phyloP scores from a whole-genome alignment of 148 eudicot species.

The Nyssa sinensis region DNA sequence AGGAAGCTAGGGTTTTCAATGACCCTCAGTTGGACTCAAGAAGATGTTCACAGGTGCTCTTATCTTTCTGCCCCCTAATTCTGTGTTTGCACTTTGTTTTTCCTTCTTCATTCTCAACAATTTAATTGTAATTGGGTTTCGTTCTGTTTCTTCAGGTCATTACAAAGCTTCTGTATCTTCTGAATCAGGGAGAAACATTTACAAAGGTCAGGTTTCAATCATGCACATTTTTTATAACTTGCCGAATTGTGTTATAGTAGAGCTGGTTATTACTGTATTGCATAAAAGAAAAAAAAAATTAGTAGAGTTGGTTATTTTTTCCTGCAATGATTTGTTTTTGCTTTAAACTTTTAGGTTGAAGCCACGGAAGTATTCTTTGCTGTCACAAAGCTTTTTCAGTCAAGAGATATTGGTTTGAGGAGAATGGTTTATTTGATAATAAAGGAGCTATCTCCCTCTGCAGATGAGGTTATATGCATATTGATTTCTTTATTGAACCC shows the following conservation, averaged over 20 bases:
- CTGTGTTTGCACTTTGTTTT: background rate
- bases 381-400: constrained; percentile 87
- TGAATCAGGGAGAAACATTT: constrained; percentile 70
- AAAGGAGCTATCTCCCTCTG: constrained; percentile 91
- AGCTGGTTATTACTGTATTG: background rate
- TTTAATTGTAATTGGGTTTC: background rate
- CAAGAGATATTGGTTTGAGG: constrained; percentile 72
- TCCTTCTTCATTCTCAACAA: background rate
- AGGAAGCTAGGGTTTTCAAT: constrained; percentile 94
- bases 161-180: constrained; percentile 64
- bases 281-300: too few relatives aligned
- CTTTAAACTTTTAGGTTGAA: constrained; percentile 53
- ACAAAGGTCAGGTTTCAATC: constrained; percentile 45
- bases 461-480: constrained; percentile 68
- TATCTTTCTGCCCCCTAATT: constrained; percentile 2
- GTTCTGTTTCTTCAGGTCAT: constrained; percentile 44
- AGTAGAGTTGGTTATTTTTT: background rate
- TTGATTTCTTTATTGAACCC: constrained; percentile 4
- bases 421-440: constrained; percentile 95
- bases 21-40: constrained; percentile 92
- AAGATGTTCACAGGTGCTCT: constrained; percentile 81
- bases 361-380: constrained; percentile 93
- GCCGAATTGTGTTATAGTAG: background rate
- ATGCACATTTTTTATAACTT: background rate
- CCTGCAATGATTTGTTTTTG: constrained; percentile 1